Evolutionary conservation across 2,329 filamentous ascomycete species (phyloP), one percentile per base, ranked within the genome.

Genomic region (Cryphonectria parasitica): DNA sequence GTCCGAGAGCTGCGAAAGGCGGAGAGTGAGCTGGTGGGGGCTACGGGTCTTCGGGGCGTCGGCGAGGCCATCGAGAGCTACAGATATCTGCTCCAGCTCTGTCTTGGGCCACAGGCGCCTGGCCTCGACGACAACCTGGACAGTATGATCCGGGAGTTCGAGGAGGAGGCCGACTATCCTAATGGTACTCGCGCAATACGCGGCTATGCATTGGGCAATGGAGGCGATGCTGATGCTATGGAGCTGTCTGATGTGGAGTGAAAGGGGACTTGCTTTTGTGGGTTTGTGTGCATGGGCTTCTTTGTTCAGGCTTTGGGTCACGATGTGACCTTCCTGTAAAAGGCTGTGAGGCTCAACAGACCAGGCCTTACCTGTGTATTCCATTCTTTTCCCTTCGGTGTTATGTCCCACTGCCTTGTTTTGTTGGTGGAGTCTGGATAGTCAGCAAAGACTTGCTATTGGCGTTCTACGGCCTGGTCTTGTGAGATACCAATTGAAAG

Each of bases 11-110:
- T 92, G 75, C 84, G 87, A 64, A 81, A 84, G 58, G 85, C 90
- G 3, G 91, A 94, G 75, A 79, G 81, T 19, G 90, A 92, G 72
- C 93, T 94, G 73, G 88, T 92, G 56, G 86, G 89, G 66, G 90
- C 90, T 17, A 83, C 93, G 62, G 88, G 88, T 61, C 86, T 90
- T 73, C 90, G 92, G 15, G 92, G 92, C 58, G 89, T 91, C 52
- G 89, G 90, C 49, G 91, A 93, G 78, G 90, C 90, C 77, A 92
- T 92, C 74, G 90, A 90, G 75, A 89, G 90, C 78, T 95, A 95
- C 79, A 86, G 91, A 72, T 87, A 87, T 69, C 84, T 94, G 41
- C 87, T 94, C 43, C 88, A 88, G 71, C 87, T 87, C 71, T 93
- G 92, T 71, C 82, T 94, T 39, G 90, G 90, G 36, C 85, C 90